Evolutionary conservation across 1,284 basidiomycete species (phyloP), one percentile per base, ranked within the genome.

Genomic region (Puccinia polysora): DNA sequence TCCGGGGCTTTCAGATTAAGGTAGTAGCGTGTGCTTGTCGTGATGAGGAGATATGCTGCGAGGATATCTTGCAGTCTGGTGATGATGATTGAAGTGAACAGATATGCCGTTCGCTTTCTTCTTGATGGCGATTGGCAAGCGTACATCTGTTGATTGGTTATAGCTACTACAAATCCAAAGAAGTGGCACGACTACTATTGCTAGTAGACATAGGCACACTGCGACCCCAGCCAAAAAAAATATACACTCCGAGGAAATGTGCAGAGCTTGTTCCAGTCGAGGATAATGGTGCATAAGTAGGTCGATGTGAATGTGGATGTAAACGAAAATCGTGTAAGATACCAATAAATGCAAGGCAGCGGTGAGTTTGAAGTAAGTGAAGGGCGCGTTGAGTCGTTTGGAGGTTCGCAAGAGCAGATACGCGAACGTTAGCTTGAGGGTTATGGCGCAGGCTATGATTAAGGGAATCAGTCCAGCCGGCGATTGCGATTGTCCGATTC

Each of bases 91-190:
- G 43, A 62, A 62, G 2, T 47, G 40, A 20, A 14, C 28, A 8
- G 43, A 15, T 4, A 28, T 28, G 14, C 32, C n/a, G 10, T 62
- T 40, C 1, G 43, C 43, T 25, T 18, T 62, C 38, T 43, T 62
- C 28, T 47, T 43, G 2, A 15, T 32, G 6, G 28, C 43, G 4
- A 43, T 47, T 10, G 60, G 3, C 25, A 36, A 36, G 1, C 60
- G 45, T 10, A 36, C 23, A 7, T 65, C 64, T 55, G 50, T 0
- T 2, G 32, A 38, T 4, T 65, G 64, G n/a, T 38, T 56, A 52
- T 65, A 50, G 40, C 59, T 38, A 20, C 70, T 72, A 38, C 59
- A 72, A 38, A 72, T 45, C 70, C 70, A 72, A 23, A 72, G 62
- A 40, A 72, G 62, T 10, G 70, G 70, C 4, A 72, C 43, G 23